A percentile compares a stretch with the other conserved stretches of the same genome.
Evolutionary conservation across 2,329 filamentous ascomycete genomes (phyloP).

Genomic region (Neonectria sp.): DNA sequence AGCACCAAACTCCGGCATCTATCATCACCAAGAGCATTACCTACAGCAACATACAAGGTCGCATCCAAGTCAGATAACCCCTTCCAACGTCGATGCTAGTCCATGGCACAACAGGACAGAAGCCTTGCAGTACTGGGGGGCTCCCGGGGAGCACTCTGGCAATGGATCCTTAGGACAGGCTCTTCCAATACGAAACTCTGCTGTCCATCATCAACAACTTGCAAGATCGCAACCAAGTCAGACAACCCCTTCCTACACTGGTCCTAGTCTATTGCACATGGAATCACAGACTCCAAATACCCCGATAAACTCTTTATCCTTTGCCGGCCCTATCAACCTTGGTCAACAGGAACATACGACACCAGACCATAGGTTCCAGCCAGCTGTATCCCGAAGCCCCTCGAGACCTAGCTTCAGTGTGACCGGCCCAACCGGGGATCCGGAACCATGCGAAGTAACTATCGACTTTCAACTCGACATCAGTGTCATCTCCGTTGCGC

Average conservation of each 20-base stretch:
- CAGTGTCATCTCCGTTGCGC: not conserved
- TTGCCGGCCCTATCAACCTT: not conserved
- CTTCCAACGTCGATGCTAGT: not conserved
- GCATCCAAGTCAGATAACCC: not conserved
- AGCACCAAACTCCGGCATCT: not conserved
- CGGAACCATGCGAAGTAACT: not conserved
- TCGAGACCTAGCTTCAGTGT: not conserved
- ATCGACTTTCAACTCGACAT: not conserved
- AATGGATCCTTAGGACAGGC: not conserved
- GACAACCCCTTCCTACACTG: not conserved
- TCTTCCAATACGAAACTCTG: too few species aligned
- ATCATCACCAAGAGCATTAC: not conserved
- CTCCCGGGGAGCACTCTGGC: too few species aligned
- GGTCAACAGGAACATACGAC: not conserved
- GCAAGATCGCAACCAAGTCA: not conserved
- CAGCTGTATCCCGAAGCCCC: not conserved
- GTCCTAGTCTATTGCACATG: too few species aligned
- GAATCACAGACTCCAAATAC: too few species aligned
- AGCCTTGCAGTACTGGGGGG: too few species aligned
- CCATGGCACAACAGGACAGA: too few species aligned
- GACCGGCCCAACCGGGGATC: not conserved
- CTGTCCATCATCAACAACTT: too few species aligned
- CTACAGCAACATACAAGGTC: not conserved
- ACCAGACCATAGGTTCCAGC: not conserved
- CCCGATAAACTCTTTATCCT: too few species aligned